Base-by-base conservation (phyloP, 225 moss, liverwort and hornwort species). In the Sphagnum contortum region DNA sequence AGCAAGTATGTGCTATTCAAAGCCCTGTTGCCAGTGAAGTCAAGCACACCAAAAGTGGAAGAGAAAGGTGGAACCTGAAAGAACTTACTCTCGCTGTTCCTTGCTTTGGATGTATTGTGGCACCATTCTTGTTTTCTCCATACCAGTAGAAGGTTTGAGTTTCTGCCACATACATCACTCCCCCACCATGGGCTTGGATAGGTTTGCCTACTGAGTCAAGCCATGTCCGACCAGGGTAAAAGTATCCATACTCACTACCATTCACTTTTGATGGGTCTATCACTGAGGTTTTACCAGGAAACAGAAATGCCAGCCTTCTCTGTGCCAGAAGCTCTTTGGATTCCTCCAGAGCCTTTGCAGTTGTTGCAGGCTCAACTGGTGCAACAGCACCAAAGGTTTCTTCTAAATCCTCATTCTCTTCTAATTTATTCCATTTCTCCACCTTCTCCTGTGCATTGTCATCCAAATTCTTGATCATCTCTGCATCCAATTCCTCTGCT, bases 141-240 rank as follows among this genome's bases (percentile, higher is more conserved):
- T 98, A 98, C 98, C 98, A 98, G 52, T 87, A 98, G 50, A 79
- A 98, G 2, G 87, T 93, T 71, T 71, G 68, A 46, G 89, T 79
- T 67, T 83, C 86, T 68, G 82, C 68, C 57, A 89, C 87, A 78
- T 89, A 86, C 2, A 98, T 64, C 50, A 91, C 75, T 56, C 98
- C 98, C 51, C 93, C 98, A 55, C 98, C 98, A 72, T 98, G 98
- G 47, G 91, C 87, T 82, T 98, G 98, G 73, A 98, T 98, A 54
- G 89, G 74, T 55, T 79, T 83, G 7, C 98, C 93, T 7, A 91
- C 83, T 0, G 86, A 85, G 68, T 93, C 98, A 7, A 75, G 85
- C 96, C 92, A 98, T 73, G 87, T 83, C 64, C 92, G 78, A 11
- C 93, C 98, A 14, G 93, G 89, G 57, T 77, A 82, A 73, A 84